These are phyloP conservation scores for Danielozyma ontarioensis DNA, from an alignment of 805 yeast species.

Conservation along the genomic window DNA sequence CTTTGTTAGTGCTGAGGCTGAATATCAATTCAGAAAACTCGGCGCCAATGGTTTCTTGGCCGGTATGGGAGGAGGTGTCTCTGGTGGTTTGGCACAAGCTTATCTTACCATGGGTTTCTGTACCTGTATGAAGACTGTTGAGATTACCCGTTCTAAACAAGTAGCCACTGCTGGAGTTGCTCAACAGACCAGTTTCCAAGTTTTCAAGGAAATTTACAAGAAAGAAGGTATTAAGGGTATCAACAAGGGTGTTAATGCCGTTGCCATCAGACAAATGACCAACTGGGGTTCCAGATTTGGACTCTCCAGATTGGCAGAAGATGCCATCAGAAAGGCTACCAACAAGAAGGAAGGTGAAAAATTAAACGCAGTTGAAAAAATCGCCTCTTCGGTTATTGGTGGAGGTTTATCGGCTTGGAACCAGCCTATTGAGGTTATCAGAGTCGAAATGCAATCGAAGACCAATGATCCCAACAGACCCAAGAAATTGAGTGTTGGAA, in stretches of 20 bases:
- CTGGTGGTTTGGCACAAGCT: constrained; percentile 96
- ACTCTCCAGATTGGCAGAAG: constrained; percentile 86
- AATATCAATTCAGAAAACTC: constrained; percentile 60
- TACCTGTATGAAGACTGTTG: constrained; percentile 98
- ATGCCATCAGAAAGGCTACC: constrained; percentile 58
- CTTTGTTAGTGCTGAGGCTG: constrained; percentile 90
- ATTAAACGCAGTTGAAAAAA: constrained; percentile 73
- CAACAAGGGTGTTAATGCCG: constrained; percentile 97
- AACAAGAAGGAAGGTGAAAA: constrained; percentile 56
- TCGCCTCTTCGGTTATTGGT: constrained; percentile 82
- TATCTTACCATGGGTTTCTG: constrained; percentile 97
- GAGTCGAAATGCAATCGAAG: constrained; percentile 97
- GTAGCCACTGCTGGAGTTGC: constrained; percentile 54
- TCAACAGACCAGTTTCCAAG: constrained; percentile 74
- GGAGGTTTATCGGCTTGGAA: constrained; percentile 99
- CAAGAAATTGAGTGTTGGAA: constrained; percentile 72
- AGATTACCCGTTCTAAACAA: constrained; percentile 87
- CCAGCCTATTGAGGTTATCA: constrained; percentile 96
- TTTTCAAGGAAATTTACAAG: constrained; percentile 75
- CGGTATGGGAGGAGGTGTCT: constrained; percentile 93
- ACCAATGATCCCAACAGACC: constrained; percentile 95
- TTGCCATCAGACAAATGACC: constrained; percentile 97
- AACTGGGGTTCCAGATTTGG: constrained; percentile 99
- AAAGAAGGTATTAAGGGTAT: constrained; percentile 92
- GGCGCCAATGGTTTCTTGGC: constrained; percentile 68